phyloP scores from a whole-genome alignment of 179 eudicot species.

The Actinidia chinensis region DNA sequence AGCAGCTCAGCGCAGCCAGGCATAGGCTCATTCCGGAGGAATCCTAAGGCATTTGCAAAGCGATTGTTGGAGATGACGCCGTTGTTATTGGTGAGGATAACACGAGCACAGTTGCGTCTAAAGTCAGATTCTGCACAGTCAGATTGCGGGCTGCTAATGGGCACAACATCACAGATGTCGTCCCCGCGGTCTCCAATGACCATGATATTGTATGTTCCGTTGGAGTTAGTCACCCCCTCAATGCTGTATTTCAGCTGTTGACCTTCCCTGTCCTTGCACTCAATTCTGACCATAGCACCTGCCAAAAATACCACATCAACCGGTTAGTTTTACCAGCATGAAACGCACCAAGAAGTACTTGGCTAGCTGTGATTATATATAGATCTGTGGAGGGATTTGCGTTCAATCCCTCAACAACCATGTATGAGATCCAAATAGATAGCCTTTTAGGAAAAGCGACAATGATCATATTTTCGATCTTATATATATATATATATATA shows the following conservation, averaged over 20 bases:
- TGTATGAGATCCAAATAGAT: no score
- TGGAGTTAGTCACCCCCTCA: constrained; percentile 36
- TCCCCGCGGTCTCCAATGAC: constrained; percentile 56
- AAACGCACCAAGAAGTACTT: no score
- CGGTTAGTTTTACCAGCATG: neutral
- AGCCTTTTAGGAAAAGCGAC: no score
- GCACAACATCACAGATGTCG: constrained; percentile 51
- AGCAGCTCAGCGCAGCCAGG: constrained; percentile 53
- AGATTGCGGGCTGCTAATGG: constrained; percentile 45
- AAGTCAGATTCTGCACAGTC: constrained; percentile 38
- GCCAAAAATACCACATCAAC: neutral
- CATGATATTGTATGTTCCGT: constrained; percentile 33
- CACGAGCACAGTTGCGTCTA: constrained; percentile 52
- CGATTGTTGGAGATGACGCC: constrained; percentile 52
- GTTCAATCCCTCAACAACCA: no score
- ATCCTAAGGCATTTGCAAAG: constrained; percentile 64
- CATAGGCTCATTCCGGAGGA: constrained; percentile 43
- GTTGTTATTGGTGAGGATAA: constrained; percentile 57
- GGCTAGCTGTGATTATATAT: no score
- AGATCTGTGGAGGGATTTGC: no score
- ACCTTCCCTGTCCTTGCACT: constrained; percentile 48
- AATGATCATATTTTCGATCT: no score
- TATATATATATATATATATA: no score
- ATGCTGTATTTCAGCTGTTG: constrained; percentile 29
- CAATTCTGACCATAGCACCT: constrained; percentile 64